A percentile compares a stretch with the other conserved stretches of the same genome.
phyloP scores from a whole-genome alignment of 2,329 filamentous ascomycete genomes.

The Fusarium clavum region DNA sequence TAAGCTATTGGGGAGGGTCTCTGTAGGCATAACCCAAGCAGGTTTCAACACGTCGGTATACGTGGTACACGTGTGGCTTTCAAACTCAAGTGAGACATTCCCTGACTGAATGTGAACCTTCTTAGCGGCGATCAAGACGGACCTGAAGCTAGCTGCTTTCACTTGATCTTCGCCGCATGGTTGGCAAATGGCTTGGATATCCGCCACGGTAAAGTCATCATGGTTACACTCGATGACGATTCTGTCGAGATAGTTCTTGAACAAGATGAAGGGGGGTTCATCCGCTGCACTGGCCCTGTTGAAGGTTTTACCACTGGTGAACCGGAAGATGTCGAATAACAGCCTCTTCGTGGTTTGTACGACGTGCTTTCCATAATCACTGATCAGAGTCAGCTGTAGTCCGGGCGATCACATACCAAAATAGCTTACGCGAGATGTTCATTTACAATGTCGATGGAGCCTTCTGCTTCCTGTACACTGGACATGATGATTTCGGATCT shows the following conservation, averaged over 20 bases:
- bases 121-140: slow-evolving; percentile 18
- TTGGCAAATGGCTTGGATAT: slow-evolving; percentile 24
- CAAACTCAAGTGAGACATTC: slow-evolving; percentile 23
- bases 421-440: too few relatives aligned
- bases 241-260: slow-evolving; percentile 14
- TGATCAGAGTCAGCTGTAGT: background rate
- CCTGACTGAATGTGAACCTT: slow-evolving; percentile 37
- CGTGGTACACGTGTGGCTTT: too few relatives aligned
- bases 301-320: slow-evolving; percentile 24
- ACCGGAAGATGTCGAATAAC: slow-evolving; percentile 31
- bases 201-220: slow-evolving; percentile 15
- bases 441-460: too few relatives aligned
- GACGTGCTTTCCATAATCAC: slow-evolving; percentile 14
- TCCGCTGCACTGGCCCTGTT: background rate
- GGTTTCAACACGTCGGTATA: slow-evolving; percentile 2
- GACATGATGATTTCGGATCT: too few relatives aligned
- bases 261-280: slow-evolving; percentile 6
- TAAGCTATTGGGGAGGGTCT: background rate
- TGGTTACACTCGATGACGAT: slow-evolving; percentile 32
- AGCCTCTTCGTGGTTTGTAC: slow-evolving; percentile 14
- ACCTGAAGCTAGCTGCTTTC: slow-evolving; percentile 32
- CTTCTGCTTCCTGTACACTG: too few relatives aligned
- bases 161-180: background rate
- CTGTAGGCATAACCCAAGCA: slow-evolving; percentile 12
- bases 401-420: too few relatives aligned